Percentiles rank a stretch among this genome's conserved stretches.
These are phyloP conservation scores for Backusella parvicylindrica DNA, from an alignment of 192 early-diverging fungal genomes.

Conservation along the genomic window DNA sequence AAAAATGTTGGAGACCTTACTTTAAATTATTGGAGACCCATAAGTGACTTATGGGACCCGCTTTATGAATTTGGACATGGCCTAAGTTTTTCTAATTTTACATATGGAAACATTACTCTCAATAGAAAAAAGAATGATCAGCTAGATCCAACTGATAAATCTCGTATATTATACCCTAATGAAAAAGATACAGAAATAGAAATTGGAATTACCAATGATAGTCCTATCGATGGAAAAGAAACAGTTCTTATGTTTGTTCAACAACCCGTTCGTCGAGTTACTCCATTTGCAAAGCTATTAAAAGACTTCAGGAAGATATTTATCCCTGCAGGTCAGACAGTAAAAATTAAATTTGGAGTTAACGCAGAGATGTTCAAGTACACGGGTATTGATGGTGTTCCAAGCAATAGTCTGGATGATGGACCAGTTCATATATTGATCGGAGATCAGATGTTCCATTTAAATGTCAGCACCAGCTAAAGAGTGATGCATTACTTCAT, in stretches of 20 bases:
- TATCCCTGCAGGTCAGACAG: slow-evolving; percentile 37
- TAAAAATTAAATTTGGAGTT: slow-evolving; percentile 34
- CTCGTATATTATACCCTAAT: background rate
- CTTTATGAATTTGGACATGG: slow-evolving; percentile 58
- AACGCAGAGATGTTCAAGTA: slow-evolving; percentile 33
- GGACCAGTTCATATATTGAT: background rate
- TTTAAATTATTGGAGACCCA: slow-evolving; percentile 33
- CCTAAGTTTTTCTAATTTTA: slow-evolving; percentile 46
- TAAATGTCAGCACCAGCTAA: background rate
- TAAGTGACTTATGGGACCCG: slow-evolving; percentile 42
- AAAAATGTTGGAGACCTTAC: slow-evolving; percentile 38
- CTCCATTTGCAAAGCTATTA: slow-evolving; percentile 51
- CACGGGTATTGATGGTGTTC: slow-evolving; percentile 13
- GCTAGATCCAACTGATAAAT: background rate
- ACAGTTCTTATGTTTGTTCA: slow-evolving; percentile 53
- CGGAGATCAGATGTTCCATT: background rate
- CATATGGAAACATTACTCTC: slow-evolving; percentile 41
- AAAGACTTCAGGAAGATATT: slow-evolving; percentile 49
- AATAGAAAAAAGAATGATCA: background rate
- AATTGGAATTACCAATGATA: slow-evolving; percentile 42
- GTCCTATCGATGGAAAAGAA: slow-evolving; percentile 46
- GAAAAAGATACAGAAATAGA: slow-evolving; percentile 24
- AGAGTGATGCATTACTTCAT: background rate
- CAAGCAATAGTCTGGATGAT: slow-evolving; percentile 10
- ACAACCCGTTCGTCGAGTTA: slow-evolving; percentile 49